Conservation (phyloP, 306 rosid species). For the Prosopis cineraria region DNA sequence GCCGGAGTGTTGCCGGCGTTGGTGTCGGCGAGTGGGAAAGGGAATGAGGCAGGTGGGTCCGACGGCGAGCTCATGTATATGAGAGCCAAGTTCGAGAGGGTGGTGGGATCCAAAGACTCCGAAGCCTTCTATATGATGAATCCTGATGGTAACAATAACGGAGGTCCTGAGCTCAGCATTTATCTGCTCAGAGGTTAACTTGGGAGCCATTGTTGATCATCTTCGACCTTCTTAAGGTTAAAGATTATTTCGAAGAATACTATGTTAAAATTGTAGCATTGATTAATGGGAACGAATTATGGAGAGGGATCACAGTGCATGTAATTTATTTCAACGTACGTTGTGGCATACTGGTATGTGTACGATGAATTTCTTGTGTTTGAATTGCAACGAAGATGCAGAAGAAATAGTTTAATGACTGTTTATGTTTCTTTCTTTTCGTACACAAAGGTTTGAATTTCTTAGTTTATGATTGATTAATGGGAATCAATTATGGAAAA, state of each 20-base stretch:
- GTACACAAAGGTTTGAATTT: no score
- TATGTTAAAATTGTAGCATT: background rate
- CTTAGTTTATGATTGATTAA: no score
- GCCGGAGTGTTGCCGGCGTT: slow-evolving; percentile 83
- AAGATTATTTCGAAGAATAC: slow-evolving; percentile 7
- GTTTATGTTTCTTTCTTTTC: no score
- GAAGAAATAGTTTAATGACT: no score
- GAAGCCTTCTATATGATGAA: slow-evolving; percentile 92
- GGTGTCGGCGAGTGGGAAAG: slow-evolving; percentile 56
- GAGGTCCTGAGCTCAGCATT: slow-evolving; percentile 88
- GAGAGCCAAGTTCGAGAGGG: slow-evolving; percentile 89
- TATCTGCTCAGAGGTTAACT: slow-evolving; percentile 71
- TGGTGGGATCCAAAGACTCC: slow-evolving; percentile 82
- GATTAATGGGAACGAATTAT: no score
- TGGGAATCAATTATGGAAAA: no score
- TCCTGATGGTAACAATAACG: slow-evolving; percentile 52
- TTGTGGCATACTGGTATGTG: no score
- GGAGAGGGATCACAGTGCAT: no score
- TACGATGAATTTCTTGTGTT: no score
- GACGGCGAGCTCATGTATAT: slow-evolving; percentile 86
- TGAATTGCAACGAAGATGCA: no score
- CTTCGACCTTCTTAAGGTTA: background rate
- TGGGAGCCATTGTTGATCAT: background rate
- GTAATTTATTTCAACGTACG: no score
- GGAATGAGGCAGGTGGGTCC: slow-evolving; percentile 38